Evolutionary conservation across 2,329 filamentous ascomycete species (phyloP), one percentile per base, ranked within the genome.

Genomic region (Penicillium sp.): DNA sequence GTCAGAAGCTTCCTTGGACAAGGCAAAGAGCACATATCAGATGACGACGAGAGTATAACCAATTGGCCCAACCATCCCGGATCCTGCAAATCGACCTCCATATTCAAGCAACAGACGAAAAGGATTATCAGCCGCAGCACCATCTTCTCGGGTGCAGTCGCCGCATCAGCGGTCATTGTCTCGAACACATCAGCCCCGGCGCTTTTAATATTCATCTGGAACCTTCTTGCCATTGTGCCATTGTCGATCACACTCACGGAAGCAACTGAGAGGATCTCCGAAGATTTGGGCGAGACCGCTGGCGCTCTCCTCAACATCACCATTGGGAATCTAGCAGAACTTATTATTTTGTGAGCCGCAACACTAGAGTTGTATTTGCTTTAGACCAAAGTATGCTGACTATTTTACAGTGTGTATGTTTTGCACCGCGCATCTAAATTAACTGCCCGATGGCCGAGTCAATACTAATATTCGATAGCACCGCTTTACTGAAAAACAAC

Each of bases 301-400:
- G 84, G 84, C 41, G 84, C 84, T 34, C 68, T 88, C 59, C 76
- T 88, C 65, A 88, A 88, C 62, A 81, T 88, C 50, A 87, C 83
- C n/a, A 87, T 88, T 72, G 84, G 85, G 54, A 88, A 88, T 64
- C 82, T 84, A 27, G 85, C 88, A 19, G 86, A 88, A 67, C 70
- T 88, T 61, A 88, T 88, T 61, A 87, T 88, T 53, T 88, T 88
- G 58, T 62, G 47, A 44, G 58, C 42, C 76, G 79, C 66, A 22
- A 25, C 0, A 1, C 12, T 22, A 4, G 3, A 14, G 18, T 3
- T 66, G 75, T 64, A 36, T 13, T 16, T 10, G 4, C 30, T 12
- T 31, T 7, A 3, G n/a, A 33, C 3, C 27, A 16, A 39, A 14
- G 27, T n/a, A 31, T 33, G 27, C 43, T 46, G 14, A 46, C 43